phyloP scores from a whole-genome alignment of 2,329 filamentous ascomycete species.

The Paraconiothyrium sp. region DNA sequence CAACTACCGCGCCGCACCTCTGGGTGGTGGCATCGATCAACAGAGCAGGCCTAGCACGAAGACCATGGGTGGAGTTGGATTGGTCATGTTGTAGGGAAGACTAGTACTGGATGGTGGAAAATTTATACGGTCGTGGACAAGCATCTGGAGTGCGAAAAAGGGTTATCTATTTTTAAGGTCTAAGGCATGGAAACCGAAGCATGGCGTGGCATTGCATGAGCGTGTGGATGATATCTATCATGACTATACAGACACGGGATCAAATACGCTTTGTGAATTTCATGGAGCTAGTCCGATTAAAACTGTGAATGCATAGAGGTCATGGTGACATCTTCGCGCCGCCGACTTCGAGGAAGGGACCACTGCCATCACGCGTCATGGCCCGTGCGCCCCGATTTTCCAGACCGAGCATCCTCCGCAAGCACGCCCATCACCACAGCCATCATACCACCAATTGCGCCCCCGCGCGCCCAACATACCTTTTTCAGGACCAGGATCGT shows the following conservation, averaged over 20 bases:
- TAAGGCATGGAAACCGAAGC: constrained; percentile 9
- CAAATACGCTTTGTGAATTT: neutral
- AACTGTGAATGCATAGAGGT: neutral
- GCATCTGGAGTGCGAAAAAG: neutral
- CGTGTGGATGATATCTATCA: neutral
- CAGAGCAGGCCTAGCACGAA: constrained; percentile 80
- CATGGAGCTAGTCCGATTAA: no score
- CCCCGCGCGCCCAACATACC: neutral
- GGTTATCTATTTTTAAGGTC: constrained; percentile 3
- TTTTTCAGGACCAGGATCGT: neutral
- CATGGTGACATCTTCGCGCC: neutral
- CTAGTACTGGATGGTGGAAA: neutral
- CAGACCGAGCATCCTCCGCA: neutral
- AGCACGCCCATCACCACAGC: constrained; percentile 9
- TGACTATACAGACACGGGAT: neutral
- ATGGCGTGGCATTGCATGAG: neutral
- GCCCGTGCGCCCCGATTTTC: constrained; percentile 24
- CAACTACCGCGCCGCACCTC: constrained; percentile 91
- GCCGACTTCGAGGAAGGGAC: no score
- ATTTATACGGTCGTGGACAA: constrained; percentile 27
- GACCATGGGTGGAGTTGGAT: constrained; percentile 84
- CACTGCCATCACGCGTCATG: neutral
- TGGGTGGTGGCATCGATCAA: constrained; percentile 83
- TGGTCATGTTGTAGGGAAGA: constrained; percentile 75
- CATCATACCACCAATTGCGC: constrained; percentile 9